Evolutionary conservation across 2,329 filamentous ascomycete species (phyloP), one percentile per base, ranked within the genome.

Genomic region (Zasmidium citrigriseum): DNA sequence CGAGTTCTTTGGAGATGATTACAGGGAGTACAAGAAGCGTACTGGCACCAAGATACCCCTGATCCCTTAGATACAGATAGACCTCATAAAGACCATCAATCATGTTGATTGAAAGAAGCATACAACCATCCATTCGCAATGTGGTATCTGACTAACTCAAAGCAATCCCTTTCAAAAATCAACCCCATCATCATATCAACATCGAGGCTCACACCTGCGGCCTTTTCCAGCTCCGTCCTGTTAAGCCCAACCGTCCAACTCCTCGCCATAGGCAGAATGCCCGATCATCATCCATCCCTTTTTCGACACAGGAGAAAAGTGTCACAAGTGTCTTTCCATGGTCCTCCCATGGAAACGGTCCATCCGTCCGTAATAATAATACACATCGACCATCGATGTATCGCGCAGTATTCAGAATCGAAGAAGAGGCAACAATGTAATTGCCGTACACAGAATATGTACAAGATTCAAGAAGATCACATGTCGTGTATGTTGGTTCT

Each of bases 31-130:
- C 72, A 83, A 83, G 66, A 82, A 82, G 69, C 82, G 80, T 57
- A 93, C 93, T 3, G 81, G 83, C 46, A 90, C 92, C 9, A 86
- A 86, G 70, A 96, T 99, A 68, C 95, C 93, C 0, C 90, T 96
- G 61, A 87, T 93, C 54, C 52, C 18, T 66, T 46, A 45, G 27
- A 14, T 3, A 41, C 12, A 11, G 14, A 41, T 4, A 41, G 14
- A n/a, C 34, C 34, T n/a, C n/a, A n/a, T n/a, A 34, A 7, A 7
- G 27, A 34, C 27, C 7, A 34, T 7, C 14, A 34, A 34, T 34
- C 27, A 34, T 7, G 14, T 34, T 34, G 27, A 34, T 34, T n/a
- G n/a, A n/a, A n/a, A n/a, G n/a, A n/a, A n/a, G 27, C 27, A 29
- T 7, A 29, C 7, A 29, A 29, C 7, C 27, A 29, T 29, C 18